phyloP scores from a whole-genome alignment of 164 flowering plant species.

The Vitis amurensis region DNA sequence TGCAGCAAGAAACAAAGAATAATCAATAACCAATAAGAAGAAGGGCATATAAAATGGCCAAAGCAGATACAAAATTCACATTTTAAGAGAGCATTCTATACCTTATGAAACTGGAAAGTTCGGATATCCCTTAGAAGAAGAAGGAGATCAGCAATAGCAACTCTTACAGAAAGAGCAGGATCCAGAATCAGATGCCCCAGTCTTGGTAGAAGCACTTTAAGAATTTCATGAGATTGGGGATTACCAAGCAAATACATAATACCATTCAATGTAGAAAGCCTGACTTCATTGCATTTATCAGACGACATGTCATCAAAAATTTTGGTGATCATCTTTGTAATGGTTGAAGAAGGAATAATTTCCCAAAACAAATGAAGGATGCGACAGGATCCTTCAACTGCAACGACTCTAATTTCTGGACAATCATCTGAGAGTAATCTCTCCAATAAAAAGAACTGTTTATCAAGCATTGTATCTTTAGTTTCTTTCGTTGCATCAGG shows the following conservation, averaged over 20 bases:
- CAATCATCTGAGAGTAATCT: slow-evolving; percentile 80
- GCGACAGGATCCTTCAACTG: slow-evolving; percentile 95
- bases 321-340: slow-evolving; percentile 65
- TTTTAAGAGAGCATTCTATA: slow-evolving; percentile 17
- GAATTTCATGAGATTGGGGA: slow-evolving; percentile 90
- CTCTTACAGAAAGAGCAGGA: slow-evolving; percentile 52
- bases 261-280: slow-evolving; percentile 80
- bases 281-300: slow-evolving; percentile 71
- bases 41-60: slow-evolving; percentile 1
- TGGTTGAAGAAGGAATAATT: slow-evolving; percentile 75
- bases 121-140: slow-evolving; percentile 61
- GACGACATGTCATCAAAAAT: slow-evolving; percentile 70
- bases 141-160: slow-evolving; percentile 72
- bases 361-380: slow-evolving; percentile 91
- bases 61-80: slow-evolving; percentile 1
- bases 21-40: not conserved
- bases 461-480: slow-evolving; percentile 70
- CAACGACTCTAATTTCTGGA: slow-evolving; percentile 80
- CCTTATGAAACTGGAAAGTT: slow-evolving; percentile 87
- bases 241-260: slow-evolving; percentile 83
- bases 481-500: slow-evolving; percentile 89
- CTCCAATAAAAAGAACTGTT: slow-evolving; percentile 79
- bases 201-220: slow-evolving; percentile 91
- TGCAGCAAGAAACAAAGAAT: slow-evolving; percentile 24
- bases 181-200: slow-evolving; percentile 68